Conservation (phyloP, 345 rosid species). For the Gossypium bickii region DNA sequence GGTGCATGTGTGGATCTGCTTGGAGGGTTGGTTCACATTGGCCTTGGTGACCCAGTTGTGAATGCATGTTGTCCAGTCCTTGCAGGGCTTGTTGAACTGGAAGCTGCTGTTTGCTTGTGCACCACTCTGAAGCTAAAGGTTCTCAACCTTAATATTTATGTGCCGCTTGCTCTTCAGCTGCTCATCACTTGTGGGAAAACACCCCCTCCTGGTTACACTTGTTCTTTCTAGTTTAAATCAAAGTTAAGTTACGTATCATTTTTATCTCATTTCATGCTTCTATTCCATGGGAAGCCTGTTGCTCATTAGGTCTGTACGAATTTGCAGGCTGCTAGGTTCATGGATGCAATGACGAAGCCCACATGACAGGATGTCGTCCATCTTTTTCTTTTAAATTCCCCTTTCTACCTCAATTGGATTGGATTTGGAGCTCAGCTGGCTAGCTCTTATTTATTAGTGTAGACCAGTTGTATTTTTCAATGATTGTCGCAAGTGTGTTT, state of each 20-base stretch:
- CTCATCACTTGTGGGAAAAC: constrained; percentile 90
- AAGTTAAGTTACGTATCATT: constrained; percentile 15
- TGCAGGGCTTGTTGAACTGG: constrained; percentile 66
- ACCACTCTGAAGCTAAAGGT: constrained; percentile 83
- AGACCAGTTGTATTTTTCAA: not conserved
- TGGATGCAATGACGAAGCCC: constrained; percentile 27
- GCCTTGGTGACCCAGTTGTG: constrained; percentile 69
- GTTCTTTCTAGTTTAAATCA: constrained; percentile 48
- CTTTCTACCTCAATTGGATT: not conserved
- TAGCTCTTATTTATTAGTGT: not conserved
- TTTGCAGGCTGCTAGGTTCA: constrained; percentile 34
- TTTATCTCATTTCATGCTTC: not conserved
- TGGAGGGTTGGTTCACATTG: constrained; percentile 83
- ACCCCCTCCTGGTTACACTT: constrained; percentile 96
- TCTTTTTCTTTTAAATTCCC: not conserved
- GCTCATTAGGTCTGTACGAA: constrained; percentile 10
- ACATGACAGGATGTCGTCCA: constrained; percentile 56
- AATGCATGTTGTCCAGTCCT: constrained; percentile 84
- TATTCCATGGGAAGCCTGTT: not conserved
- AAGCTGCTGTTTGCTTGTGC: constrained; percentile 92
- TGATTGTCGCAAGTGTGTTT: constrained; percentile 1
- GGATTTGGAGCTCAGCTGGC: not conserved
- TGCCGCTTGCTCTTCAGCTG: constrained; percentile 92
- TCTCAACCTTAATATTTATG: constrained; percentile 73
- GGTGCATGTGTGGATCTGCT: constrained; percentile 96